These are phyloP conservation scores for Colletotrichum ledebouriae DNA, from an alignment of 2,329 filamentous ascomycete genomes.

Conservation along the genomic window DNA sequence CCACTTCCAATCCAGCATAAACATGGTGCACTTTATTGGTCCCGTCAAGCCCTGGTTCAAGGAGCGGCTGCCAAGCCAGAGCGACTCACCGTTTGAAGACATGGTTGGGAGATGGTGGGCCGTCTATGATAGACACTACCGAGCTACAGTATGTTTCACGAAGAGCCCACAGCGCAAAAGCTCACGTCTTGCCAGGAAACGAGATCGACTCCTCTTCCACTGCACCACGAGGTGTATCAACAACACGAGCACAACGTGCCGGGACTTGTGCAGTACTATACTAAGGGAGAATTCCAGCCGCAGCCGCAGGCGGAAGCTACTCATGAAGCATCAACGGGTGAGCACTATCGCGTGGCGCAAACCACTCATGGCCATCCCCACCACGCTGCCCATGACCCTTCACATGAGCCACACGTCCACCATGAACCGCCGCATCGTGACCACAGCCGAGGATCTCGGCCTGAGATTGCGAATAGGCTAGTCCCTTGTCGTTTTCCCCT, in stretches of 20 bases:
- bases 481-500: conserved; percentile 45
- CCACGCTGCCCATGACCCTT: conserved; percentile 38
- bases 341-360: conserved; percentile 48
- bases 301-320: conserved; percentile 42
- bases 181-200: conserved; percentile 29
- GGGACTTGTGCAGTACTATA: conserved; percentile 65
- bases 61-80: conserved; percentile 67
- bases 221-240: conserved; percentile 4
- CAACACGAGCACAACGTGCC: conserved; percentile 43
- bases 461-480: conserved; percentile 44
- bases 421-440: conserved; percentile 35
- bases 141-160: conserved; percentile 60
- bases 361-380: conserved; percentile 44
- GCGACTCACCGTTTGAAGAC: conserved; percentile 80
- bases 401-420: conserved; percentile 30
- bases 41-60: conserved; percentile 88
- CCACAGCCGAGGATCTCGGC: conserved; percentile 43
- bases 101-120: conserved; percentile 93
- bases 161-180: not conserved
- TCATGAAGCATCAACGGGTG: conserved; percentile 49
- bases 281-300: conserved; percentile 66
- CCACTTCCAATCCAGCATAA: conserved; percentile 92
- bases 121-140: conserved; percentile 90
- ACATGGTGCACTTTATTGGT: conserved; percentile 94
- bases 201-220: not conserved